These are phyloP conservation scores for Canariomyces notabilis DNA, from an alignment of 2,329 filamentous ascomycete species.

Conservation along the genomic window DNA sequence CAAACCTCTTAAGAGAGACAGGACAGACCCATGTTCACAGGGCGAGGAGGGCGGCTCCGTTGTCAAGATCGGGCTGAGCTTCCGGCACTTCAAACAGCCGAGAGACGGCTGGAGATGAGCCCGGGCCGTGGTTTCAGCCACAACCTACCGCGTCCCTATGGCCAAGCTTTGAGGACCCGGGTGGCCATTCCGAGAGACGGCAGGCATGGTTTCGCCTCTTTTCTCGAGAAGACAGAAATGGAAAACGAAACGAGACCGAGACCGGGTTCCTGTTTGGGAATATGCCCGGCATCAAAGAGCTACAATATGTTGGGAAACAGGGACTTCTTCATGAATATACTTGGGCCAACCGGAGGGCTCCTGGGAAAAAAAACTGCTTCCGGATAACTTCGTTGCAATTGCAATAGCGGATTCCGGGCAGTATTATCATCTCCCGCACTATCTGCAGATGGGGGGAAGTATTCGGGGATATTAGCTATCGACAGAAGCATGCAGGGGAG, in stretches of 20 bases:
- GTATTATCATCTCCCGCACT: background rate
- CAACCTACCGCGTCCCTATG: background rate
- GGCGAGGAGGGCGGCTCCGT: background rate
- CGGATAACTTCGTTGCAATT: background rate
- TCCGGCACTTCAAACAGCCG: background rate
- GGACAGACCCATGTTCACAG: background rate
- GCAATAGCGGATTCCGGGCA: background rate
- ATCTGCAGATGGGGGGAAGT: background rate
- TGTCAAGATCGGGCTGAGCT: background rate
- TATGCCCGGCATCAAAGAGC: background rate
- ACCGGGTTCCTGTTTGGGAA: background rate
- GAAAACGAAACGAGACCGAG: background rate
- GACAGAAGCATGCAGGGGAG: background rate
- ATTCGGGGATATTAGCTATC: background rate
- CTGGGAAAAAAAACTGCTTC: background rate
- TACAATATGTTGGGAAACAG: background rate
- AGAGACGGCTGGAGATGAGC: background rate
- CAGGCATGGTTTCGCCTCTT: too few species aligned
- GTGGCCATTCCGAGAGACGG: background rate
- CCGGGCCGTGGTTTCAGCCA: background rate
- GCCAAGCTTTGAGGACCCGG: background rate
- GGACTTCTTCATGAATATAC: too few species aligned
- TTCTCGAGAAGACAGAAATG: background rate
- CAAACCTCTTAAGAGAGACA: background rate
- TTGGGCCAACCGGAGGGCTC: background rate